A percentile compares a stretch with the other conserved stretches of the same genome.
phyloP scores from a whole-genome alignment of 2,329 filamentous ascomycete species.

The Fusarium sp. region DNA sequence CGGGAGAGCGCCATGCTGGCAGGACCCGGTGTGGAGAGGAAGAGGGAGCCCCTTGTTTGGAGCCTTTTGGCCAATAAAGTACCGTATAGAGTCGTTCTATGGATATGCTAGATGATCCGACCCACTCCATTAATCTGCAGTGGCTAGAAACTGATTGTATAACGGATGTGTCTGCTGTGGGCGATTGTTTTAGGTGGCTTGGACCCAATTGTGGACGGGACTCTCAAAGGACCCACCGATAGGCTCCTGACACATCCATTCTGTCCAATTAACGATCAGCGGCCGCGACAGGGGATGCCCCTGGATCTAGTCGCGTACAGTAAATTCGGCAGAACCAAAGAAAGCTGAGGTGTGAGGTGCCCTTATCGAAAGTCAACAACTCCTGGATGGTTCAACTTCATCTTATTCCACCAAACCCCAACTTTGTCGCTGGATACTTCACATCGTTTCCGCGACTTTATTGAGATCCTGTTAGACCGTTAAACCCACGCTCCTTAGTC shows the following conservation, averaged over 20 bases:
- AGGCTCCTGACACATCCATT: conserved; percentile 49
- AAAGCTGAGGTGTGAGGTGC: conserved; percentile 25
- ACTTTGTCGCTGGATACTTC: conserved; percentile 22
- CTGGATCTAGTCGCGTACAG: conserved; percentile 46
- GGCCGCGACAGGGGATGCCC: conserved; percentile 51
- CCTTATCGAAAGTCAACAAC: conserved; percentile 47
- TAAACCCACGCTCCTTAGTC: conserved; percentile 43
- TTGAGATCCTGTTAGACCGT: conserved; percentile 12
- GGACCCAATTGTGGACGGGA: neutral
- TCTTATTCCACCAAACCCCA: conserved; percentile 38
- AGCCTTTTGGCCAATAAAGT: conserved; percentile 29
- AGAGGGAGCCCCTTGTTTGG: conserved; percentile 10
- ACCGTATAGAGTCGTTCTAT: conserved; percentile 3
- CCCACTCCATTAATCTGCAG: conserved; percentile 31
- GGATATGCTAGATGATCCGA: conserved; percentile 2
- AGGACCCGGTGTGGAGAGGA: conserved; percentile 25
- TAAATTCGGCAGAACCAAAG: conserved; percentile 40
- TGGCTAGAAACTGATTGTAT: conserved; percentile 22
- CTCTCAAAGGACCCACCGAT: neutral
- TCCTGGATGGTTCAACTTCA: conserved; percentile 44
- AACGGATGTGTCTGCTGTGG: conserved; percentile 19
- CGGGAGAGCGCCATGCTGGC: conserved; percentile 40
- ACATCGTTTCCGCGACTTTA: conserved; percentile 33
- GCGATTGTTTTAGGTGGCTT: conserved; percentile 16
- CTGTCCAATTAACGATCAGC: conserved; percentile 25